A percentile compares a stretch with the other conserved stretches of the same genome.
These are phyloP conservation scores for Boletus subparvulus DNA, from an alignment of 768 basidiomycete species.

Conservation along the genomic window DNA sequence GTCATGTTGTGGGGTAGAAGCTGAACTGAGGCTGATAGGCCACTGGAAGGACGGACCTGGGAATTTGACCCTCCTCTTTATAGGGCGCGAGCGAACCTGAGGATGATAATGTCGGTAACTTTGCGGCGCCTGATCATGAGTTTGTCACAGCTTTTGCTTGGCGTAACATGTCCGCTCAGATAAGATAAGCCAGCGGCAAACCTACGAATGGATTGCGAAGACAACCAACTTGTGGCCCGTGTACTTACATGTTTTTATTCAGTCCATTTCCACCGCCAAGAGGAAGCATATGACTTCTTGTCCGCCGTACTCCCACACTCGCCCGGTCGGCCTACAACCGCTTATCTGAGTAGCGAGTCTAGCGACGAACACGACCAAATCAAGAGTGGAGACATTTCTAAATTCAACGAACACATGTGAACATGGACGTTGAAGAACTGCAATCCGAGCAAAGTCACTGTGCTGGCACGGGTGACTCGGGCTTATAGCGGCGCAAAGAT, in stretches of 20 bases:
- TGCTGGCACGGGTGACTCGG: background rate
- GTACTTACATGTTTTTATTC: too few relatives aligned
- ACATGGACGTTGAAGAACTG: too few relatives aligned
- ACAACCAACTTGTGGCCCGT: background rate
- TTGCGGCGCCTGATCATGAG: background rate
- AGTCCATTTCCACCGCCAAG: too few relatives aligned
- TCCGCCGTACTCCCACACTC: background rate
- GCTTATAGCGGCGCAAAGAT: background rate
- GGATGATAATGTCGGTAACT: background rate
- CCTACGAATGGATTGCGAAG: background rate
- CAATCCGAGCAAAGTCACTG: too few relatives aligned
- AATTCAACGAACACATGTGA: background rate
- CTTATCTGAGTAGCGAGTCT: background rate
- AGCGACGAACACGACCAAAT: background rate
- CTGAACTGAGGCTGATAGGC: constrained; percentile 20
- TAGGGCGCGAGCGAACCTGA: constrained; percentile 15
- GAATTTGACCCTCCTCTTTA: constrained; percentile 24
- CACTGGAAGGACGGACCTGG: constrained; percentile 15
- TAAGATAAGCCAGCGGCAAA: constrained; percentile 7
- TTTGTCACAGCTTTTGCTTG: too few relatives aligned
- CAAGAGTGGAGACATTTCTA: background rate
- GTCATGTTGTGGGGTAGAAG: constrained; percentile 17
- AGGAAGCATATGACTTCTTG: background rate
- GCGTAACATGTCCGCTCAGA: constrained; percentile 8
- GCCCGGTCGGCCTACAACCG: background rate